These are phyloP conservation scores for Colletotrichum sp. DNA, from an alignment of 2,329 filamentous ascomycete species.

Conservation along the genomic window DNA sequence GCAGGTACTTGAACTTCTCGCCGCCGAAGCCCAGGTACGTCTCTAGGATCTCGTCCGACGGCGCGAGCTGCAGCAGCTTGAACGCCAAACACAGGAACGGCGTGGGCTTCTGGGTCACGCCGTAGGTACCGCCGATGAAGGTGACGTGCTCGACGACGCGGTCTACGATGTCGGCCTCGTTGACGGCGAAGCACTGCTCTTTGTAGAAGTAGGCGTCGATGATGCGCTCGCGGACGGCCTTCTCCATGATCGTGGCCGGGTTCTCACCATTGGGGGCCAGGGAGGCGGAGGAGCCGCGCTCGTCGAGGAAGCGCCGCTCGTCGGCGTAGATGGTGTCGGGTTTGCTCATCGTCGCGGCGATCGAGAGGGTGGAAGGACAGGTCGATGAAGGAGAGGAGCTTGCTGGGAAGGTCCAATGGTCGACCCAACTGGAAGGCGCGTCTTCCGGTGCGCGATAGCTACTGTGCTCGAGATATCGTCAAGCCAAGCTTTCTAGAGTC, in stretches of 20 bases:
- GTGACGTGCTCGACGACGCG: constrained; percentile 83
- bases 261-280: constrained; percentile 88
- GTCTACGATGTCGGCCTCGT: constrained; percentile 83
- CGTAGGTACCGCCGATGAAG: constrained; percentile 89
- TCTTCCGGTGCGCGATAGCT: not conserved
- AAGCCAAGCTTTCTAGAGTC: not conserved
- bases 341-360: constrained; percentile 36
- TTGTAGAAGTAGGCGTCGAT: constrained; percentile 98
- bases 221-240: constrained; percentile 93
- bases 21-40: constrained; percentile 82
- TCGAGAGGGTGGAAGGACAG: constrained; percentile 4
- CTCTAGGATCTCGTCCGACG: constrained; percentile 76
- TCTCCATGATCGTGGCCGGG: constrained; percentile 94
- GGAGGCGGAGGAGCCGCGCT: constrained; percentile 79
- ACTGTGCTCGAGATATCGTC: not conserved
- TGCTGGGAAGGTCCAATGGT: not conserved
- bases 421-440: not conserved
- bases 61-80: constrained; percentile 89
- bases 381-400: not conserved
- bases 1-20: constrained; percentile 83
- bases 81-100: constrained; percentile 94
- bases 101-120: constrained; percentile 82
- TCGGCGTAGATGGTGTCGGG: constrained; percentile 74
- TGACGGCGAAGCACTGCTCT: constrained; percentile 96
- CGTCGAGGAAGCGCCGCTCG: constrained; percentile 83